Evolutionary conservation across 164 flowering plant species (phyloP), one percentile per base, ranked within the genome.

Genomic region (Aristolochia contorta): DNA sequence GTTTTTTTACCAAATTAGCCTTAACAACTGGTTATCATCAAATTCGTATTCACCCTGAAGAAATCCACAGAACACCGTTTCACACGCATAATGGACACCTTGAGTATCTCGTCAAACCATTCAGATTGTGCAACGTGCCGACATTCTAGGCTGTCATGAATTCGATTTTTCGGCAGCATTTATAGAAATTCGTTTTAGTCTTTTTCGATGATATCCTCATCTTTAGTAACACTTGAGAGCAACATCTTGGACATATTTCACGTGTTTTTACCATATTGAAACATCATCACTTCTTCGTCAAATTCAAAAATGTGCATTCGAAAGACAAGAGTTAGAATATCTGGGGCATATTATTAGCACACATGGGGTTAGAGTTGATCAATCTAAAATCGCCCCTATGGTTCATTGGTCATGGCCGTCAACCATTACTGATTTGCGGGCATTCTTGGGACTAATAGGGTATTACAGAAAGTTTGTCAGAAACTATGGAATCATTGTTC

Each of bases 241-340:
- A 5, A 0, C 73, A 70, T 47, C 16, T 60, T 1, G 6, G 0
- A 13, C 65, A 70, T 51, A n/a, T 7, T 70, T 12, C 16, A 16
- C 4, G 0, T 4, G 62, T 47, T 6, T n/a, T 70, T 6, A 18
- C 16, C 7, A 18, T 59, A 3, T 20, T 69, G 48, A 2, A 56
- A 15, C 10, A 59, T 12, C 54, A 69, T 21, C 30, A 23, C 4
- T 22, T 70, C 3, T 70, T 12, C 51, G 64, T 25, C 18, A 70
- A 70, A 20, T 12, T 12, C 0, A 4, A 1, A 65, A 70, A 24
- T 65, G 69, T 43, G 24, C 57, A 6, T 70, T 70, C 57, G 73
- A 46, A 4, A 46, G 24, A 6, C 1, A n/a, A 1, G 16, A 51
- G 27, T 0, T 65, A 1, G 50, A 59, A 15, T 71, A 67, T 18